These are phyloP conservation scores for Mycosphaerelloides madeirae DNA, from an alignment of 2,329 filamentous ascomycete genomes.

Conservation along the genomic window DNA sequence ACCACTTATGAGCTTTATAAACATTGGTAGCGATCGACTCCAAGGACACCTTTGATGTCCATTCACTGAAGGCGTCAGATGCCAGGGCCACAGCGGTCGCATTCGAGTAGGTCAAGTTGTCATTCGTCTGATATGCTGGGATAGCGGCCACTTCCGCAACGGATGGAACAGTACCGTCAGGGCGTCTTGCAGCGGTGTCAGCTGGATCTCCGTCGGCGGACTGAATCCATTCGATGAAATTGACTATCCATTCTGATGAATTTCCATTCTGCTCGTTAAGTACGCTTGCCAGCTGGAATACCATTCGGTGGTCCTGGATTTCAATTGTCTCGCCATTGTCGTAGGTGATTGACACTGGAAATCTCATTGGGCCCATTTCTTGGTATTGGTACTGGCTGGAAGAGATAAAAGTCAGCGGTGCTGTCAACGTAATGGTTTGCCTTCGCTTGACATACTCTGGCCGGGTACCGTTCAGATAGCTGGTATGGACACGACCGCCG, in stretches of 20 bases:
- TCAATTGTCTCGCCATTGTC: slow-evolving; percentile 54
- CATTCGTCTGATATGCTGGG: slow-evolving; percentile 23
- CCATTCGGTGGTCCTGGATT: slow-evolving; percentile 60
- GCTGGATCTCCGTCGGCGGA: slow-evolving; percentile 50
- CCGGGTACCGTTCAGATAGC: slow-evolving; percentile 55
- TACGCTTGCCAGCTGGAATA: slow-evolving; percentile 58
- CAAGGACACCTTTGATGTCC: slow-evolving; percentile 29
- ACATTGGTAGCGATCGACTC: slow-evolving; percentile 40
- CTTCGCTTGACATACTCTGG: too few relatives aligned
- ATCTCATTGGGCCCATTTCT: slow-evolving; percentile 63
- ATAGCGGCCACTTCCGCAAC: slow-evolving; percentile 46
- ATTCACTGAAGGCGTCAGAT: slow-evolving; percentile 35
- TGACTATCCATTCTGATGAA: slow-evolving; percentile 45
- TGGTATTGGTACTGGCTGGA: slow-evolving; percentile 65
- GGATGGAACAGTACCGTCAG: slow-evolving; percentile 52
- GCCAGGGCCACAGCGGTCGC: slow-evolving; percentile 39
- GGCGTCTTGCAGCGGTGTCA: slow-evolving; percentile 46
- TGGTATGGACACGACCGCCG: slow-evolving; percentile 61
- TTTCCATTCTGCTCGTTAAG: slow-evolving; percentile 58
- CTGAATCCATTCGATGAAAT: slow-evolving; percentile 62
- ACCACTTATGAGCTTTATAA: slow-evolving; percentile 51
- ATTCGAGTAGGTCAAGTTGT: slow-evolving; percentile 26
- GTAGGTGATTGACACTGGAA: slow-evolving; percentile 51
- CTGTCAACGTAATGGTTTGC: too few relatives aligned
- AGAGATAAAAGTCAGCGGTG: too few relatives aligned